These are phyloP conservation scores for Coemansia aciculifera DNA, from an alignment of 192 early-diverging fungal genomes.

Conservation along the genomic window DNA sequence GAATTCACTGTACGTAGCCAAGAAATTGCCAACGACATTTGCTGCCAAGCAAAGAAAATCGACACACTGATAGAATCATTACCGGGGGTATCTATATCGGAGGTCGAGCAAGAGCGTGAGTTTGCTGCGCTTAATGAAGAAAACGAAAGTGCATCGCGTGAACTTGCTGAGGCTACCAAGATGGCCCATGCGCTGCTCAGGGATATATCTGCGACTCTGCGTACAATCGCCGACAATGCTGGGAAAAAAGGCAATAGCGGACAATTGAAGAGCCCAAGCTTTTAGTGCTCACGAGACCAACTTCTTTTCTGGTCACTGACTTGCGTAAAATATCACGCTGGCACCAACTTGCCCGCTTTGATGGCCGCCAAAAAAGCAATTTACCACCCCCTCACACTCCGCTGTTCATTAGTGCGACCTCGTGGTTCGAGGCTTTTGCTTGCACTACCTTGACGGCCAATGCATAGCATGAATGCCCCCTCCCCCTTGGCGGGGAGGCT, in stretches of 20 bases:
- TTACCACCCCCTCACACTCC: neutral
- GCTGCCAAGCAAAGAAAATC: constrained; percentile 50
- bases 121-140: constrained; percentile 35
- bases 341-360: neutral
- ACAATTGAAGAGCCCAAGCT: neutral
- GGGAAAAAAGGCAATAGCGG: constrained; percentile 12
- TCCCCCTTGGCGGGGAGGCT: neutral
- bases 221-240: constrained; percentile 38
- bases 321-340: neutral
- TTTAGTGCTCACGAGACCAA: neutral
- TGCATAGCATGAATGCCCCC: constrained; percentile 5
- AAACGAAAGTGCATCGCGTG: constrained; percentile 33
- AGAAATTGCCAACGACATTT: constrained; percentile 54
- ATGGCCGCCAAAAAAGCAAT: no score
- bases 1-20: constrained; percentile 35
- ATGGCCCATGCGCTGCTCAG: constrained; percentile 34
- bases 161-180: constrained; percentile 36
- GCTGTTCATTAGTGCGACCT: constrained; percentile 3
- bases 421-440: constrained; percentile 27
- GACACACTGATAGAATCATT: constrained; percentile 48
- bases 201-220: constrained; percentile 23
- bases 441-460: neutral
- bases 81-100: constrained; percentile 33
- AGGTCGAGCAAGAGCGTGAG: constrained; percentile 35
- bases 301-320: neutral